These are phyloP conservation scores for Stachybotrys chlorohalonatus DNA, from an alignment of 2,329 filamentous ascomycete genomes.

Conservation along the genomic window DNA sequence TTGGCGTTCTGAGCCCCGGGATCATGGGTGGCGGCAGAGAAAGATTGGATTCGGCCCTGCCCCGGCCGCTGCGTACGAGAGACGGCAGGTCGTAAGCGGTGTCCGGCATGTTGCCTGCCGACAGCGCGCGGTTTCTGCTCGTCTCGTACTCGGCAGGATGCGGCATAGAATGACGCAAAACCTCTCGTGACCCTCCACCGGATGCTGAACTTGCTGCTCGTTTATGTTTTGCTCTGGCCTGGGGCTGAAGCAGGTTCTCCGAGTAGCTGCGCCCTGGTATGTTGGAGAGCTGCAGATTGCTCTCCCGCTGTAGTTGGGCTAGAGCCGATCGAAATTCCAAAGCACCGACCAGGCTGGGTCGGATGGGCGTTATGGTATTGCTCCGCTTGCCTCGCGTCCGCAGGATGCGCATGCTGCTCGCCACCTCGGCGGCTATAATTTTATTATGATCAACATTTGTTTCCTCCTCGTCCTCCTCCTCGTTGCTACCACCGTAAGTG, in stretches of 20 bases:
- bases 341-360: conserved; percentile 86
- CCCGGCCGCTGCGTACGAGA: conserved; percentile 8
- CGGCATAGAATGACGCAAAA: not conserved
- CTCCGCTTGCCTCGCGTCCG: conserved; percentile 57
- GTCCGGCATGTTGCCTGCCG: conserved; percentile 30
- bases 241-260: conserved; percentile 16
- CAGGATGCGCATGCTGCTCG: conserved; percentile 85
- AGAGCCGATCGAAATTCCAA: conserved; percentile 89
- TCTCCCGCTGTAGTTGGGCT: conserved; percentile 74
- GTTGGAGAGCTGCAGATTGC: conserved; percentile 62
- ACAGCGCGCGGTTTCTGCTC: conserved; percentile 30
- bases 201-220: conserved; percentile 13
- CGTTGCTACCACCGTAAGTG: conserved; percentile 15
- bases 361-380: conserved; percentile 74
- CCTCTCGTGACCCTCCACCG: not conserved
- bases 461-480: conserved; percentile 34
- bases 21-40: conserved; percentile 8
- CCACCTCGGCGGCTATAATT: conserved; percentile 71
- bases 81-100: conserved; percentile 8
- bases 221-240: conserved; percentile 9
- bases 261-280: conserved; percentile 55
- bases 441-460: conserved; percentile 47
- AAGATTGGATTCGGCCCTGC: conserved; percentile 10
- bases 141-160: not conserved
- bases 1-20: conserved; percentile 15